Evolutionary conservation across 2,329 filamentous ascomycete species (phyloP).

Genomic region (Claviceps quebecensis): DNA sequence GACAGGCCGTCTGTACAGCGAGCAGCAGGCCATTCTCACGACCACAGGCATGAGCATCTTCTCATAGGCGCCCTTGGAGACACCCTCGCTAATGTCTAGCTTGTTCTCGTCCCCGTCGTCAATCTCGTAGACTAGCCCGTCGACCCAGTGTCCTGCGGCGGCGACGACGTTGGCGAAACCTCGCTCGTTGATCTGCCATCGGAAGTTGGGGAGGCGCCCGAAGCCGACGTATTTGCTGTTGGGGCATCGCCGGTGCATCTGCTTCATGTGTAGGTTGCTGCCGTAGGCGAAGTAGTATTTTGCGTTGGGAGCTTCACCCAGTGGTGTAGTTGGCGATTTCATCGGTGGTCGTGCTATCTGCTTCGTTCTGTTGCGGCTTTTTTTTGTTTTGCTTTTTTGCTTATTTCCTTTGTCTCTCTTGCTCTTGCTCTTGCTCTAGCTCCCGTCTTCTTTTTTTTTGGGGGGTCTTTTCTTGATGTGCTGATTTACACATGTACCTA

Average conservation of each 20-base stretch:
- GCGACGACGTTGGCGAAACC: conserved; percentile 30
- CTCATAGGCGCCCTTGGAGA: conserved; percentile 23
- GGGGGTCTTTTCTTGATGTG: background rate
- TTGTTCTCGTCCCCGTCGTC: conserved; percentile 21
- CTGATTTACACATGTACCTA: background rate
- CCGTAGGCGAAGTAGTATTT: conserved; percentile 33
- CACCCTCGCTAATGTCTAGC: conserved; percentile 27
- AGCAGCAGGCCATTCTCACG: conserved; percentile 18
- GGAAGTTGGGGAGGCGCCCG: conserved; percentile 23
- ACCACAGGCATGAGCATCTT: conserved; percentile 21
- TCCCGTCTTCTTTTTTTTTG: background rate
- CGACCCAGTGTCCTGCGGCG: conserved; percentile 20
- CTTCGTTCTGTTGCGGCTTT: too few species aligned
- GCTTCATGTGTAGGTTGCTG: conserved; percentile 29
- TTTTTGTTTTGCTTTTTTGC: background rate
- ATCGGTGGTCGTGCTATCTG: background rate
- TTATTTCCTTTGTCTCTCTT: background rate
- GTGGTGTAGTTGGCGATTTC: background rate
- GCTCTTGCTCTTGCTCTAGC: background rate
- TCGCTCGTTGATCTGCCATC: conserved; percentile 33
- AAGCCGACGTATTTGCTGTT: conserved; percentile 24
- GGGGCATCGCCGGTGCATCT: conserved; percentile 31
- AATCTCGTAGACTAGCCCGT: conserved; percentile 28
- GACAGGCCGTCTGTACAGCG: conserved; percentile 22
- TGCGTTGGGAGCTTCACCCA: conserved; percentile 3